Base-by-base conservation (phyloP, 2,329 filamentous ascomycete genomes). In the Pseudomassariella vexata region DNA sequence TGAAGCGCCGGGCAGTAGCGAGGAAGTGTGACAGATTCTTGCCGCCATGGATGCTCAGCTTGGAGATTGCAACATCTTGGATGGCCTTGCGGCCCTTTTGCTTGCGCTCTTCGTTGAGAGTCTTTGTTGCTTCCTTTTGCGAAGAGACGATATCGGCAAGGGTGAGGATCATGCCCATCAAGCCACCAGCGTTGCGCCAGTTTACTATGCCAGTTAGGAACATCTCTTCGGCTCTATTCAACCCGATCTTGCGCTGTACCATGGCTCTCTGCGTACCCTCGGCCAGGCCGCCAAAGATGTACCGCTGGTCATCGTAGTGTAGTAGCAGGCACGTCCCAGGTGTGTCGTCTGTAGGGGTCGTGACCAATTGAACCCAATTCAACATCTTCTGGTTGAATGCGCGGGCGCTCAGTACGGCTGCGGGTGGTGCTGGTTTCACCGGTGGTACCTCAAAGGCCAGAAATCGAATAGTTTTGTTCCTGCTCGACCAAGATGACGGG, bases 321-420 rank as follows among this genome's bases (percentile, higher is more conserved):
- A 98, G 66, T 22, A 87, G 55, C 19, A 96, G 57, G 30, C 76
- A 74, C 3, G 86, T 85, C 33, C 90, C 90, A 1, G 81, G 76
- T 14, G 88, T 95, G 60, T 98, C 92, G 37, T 82, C 82, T 44
- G 90, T 92, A 10, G 90, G 90, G 37, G 83, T 84, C 12, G 81
- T 83, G 40, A 90, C 57, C 47, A 96, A 63, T 56, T 94, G 81
- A 35, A 89, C 68, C 48, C 68, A 77, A 53, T 73, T 82, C 46
- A 79, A 71, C 89, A 95, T 95, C 41, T 44, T 55, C 35, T 34
- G 4, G n/a, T 24, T 20, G 18, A 22, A 35, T 9, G 20, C 34
- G 24, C 21, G 35, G 22, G 18, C 30, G 8, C 17, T 16, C 11
- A 25, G 19, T 12, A 21, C 9, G n/a, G n/a, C 3, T 15, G 25